Evolutionary conservation across 2,329 filamentous ascomycete species (phyloP).

Genomic region (Xylaria sp.): DNA sequence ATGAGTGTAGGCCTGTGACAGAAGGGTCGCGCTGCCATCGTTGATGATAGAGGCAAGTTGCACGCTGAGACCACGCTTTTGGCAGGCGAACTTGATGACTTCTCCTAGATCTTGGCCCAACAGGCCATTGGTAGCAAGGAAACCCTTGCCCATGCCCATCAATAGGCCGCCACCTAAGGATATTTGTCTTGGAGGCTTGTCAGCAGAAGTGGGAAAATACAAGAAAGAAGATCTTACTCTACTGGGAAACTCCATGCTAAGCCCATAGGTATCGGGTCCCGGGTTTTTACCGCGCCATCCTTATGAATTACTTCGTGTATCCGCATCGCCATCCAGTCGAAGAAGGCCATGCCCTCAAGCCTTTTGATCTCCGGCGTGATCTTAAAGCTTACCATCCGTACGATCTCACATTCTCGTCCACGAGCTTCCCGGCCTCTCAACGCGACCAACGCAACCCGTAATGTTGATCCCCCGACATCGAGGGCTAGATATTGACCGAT

Average conservation of each 20-base stretch:
- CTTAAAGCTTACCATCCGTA: constrained; percentile 65
- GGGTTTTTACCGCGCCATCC: constrained; percentile 52
- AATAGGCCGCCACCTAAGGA: constrained; percentile 69
- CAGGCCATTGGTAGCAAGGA: constrained; percentile 67
- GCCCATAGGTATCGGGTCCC: constrained; percentile 65
- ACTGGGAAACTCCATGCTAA: constrained; percentile 77
- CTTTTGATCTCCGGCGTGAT: constrained; percentile 66
- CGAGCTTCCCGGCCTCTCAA: constrained; percentile 59
- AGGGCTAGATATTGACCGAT: constrained; percentile 69
- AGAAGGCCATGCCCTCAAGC: constrained; percentile 69
- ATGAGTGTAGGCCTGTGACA: constrained; percentile 71
- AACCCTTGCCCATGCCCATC: constrained; percentile 73
- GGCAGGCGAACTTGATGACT: constrained; percentile 66
- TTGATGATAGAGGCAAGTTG: constrained; percentile 71
- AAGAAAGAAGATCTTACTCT: constrained; percentile 61
- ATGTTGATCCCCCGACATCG: constrained; percentile 75
- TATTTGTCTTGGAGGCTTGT: constrained; percentile 64
- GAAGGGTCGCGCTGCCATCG: constrained; percentile 72
- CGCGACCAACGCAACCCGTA: constrained; percentile 72
- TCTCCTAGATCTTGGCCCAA: constrained; percentile 69
- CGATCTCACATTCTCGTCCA: constrained; percentile 60
- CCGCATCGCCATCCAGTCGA: constrained; percentile 73
- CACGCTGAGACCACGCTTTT: constrained; percentile 61
- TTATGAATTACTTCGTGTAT: constrained; percentile 66
- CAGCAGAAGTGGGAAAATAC: constrained; percentile 34